These are phyloP conservation scores for Argentina anserina DNA, from an alignment of 306 rosid species.

Conservation along the genomic window DNA sequence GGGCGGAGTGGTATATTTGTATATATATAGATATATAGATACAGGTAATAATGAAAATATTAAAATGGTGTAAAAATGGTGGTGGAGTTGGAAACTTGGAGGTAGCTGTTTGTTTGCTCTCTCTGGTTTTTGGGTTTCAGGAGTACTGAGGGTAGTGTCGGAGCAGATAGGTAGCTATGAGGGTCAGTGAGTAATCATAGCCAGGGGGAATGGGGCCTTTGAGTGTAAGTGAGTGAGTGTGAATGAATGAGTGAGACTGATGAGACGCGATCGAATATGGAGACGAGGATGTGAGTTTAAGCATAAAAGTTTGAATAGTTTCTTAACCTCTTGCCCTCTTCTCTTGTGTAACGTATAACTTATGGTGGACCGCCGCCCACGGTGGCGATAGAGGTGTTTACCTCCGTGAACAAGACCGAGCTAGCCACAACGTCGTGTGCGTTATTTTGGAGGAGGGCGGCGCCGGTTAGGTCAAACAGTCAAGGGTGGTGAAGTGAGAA, in stretches of 20 bases:
- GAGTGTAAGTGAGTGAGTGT: not conserved
- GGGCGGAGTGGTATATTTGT: not conserved
- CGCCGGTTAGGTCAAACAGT: not conserved
- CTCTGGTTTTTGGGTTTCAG: not conserved
- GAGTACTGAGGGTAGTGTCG: not conserved
- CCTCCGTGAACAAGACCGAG: too few relatives aligned
- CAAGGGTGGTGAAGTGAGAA: not conserved
- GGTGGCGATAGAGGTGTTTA: not conserved
- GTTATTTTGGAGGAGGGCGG: not conserved
- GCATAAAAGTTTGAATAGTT: not conserved
- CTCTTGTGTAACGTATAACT: not conserved
- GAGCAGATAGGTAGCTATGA: not conserved
- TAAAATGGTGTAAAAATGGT: not conserved
- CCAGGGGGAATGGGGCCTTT: not conserved
- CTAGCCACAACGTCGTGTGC: not conserved
- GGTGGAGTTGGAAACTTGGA: not conserved
- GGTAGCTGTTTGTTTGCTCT: not conserved
- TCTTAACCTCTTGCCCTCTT: not conserved
- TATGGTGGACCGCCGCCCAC: constrained; percentile 4
- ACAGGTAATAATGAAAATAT: not conserved
- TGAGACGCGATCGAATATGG: not conserved
- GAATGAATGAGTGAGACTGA: not conserved
- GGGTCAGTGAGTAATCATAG: not conserved
- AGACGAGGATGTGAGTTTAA: not conserved
- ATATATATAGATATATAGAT: not conserved